Evolutionary conservation across 1,284 basidiomycete species (phyloP), one percentile per base, ranked within the genome.

Genomic region (Cutaneotrichosporon sp.): DNA sequence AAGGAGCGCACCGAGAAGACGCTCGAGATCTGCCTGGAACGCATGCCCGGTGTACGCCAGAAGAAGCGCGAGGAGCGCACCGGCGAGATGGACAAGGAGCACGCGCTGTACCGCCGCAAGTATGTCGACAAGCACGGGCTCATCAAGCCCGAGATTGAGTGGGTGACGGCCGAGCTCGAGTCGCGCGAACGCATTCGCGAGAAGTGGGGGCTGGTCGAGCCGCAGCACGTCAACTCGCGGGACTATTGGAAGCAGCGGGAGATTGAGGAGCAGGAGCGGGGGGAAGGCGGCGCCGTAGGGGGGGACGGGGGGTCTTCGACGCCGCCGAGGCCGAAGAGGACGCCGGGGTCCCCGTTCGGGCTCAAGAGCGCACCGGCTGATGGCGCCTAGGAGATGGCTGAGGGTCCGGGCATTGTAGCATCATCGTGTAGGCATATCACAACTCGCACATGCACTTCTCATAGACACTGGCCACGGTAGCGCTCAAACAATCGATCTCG

Each of bases 1-100:
- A 92, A 92, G 76, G 74, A 73, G n/a, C 80, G 87, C 34, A 82
- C 87, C 4, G 91, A 97, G 78, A 73, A 75, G 29, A 87, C 83
- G 13, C 84, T 95, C 71, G 87, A 92, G 58, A 63, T 72, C 20
- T 79, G 79, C 54, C 70, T 81, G 16, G 74, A 76, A 63, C 67
- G 74, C 54, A 59, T 79, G 47, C 76, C 79, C 1, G 75, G 76
- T 1, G 51, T 77, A 52, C 68, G 67, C 50, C 60, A 70, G n/a
- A 70, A 68, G 49, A 71, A 69, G 60, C 27, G 25, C 43, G 8
- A 38, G 10, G 56, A 58, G 38, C 56, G 61, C 24, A 45, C 56
- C 16, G 54, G 50, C 56, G 52, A 56, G 22, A 34, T 31, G 20
- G 59, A 56, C 49, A 4, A 11, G 11, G 59, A 56, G 50, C 36